Conservation (phyloP, 164 flowering plant species). For the Sedum album region DNA sequence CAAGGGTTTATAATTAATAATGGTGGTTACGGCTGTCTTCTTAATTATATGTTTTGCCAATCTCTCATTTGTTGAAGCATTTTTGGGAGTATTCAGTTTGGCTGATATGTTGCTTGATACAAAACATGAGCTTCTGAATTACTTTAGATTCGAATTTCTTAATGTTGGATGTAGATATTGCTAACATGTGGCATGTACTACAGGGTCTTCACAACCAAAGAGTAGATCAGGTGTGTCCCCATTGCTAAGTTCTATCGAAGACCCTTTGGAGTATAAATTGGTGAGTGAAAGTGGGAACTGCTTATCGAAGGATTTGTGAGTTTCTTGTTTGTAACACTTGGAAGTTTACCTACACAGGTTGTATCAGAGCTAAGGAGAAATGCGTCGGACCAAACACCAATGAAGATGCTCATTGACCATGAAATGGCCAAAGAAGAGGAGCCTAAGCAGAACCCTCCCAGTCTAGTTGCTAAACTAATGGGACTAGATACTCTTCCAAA, state of each 20-base stretch:
- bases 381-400: slow-evolving; percentile 58
- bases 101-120: not conserved
- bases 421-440: slow-evolving; percentile 80
- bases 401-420: slow-evolving; percentile 87
- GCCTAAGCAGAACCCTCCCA: slow-evolving; percentile 54
- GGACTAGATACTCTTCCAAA: slow-evolving; percentile 87
- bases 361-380: slow-evolving; percentile 38
- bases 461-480: slow-evolving; percentile 91
- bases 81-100: not conserved
- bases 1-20: not conserved
- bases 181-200: slow-evolving; percentile 10
- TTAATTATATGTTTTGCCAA: not conserved
- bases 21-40: not conserved
- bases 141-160: not conserved
- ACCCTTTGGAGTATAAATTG: slow-evolving; percentile 46
- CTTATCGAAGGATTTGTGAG: not conserved
- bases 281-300: slow-evolving; percentile 21
- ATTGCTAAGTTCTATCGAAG: slow-evolving; percentile 26
- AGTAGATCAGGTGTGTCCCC: slow-evolving; percentile 46
- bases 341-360: slow-evolving; percentile 29
- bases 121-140: not conserved
- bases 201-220: slow-evolving; percentile 47
- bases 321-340: not conserved
- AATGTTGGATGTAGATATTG: not conserved
- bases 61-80: not conserved